Conservation (phyloP, 345 rosid genomes). For the Salix dunnii region DNA sequence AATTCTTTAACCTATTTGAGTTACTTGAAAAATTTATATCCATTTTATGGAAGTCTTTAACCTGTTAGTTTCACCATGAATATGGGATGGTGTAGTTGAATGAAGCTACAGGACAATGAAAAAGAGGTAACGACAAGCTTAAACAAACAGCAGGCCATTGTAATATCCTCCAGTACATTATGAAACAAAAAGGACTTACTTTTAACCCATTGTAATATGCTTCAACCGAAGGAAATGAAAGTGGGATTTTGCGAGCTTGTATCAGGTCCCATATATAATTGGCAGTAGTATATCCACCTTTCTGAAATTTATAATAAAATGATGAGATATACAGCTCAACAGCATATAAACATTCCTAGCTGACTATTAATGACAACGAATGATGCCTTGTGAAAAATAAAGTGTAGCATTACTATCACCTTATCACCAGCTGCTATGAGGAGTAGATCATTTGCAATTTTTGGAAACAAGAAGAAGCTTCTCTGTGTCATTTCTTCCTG, state of each 20-base stretch:
- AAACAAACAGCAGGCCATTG: neutral
- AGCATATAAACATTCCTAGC: no score
- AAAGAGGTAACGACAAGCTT: neutral
- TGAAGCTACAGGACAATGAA: neutral
- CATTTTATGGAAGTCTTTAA: no score
- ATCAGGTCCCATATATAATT: conserved; percentile 89
- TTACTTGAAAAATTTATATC: no score
- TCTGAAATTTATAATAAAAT: conserved; percentile 32
- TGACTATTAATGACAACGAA: neutral
- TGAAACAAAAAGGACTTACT: conserved; percentile 39
- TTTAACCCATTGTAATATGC: conserved; percentile 83
- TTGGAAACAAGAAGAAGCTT: conserved; percentile 51
- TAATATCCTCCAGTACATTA: neutral
- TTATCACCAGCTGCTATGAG: conserved; percentile 80
- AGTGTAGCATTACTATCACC: conserved; percentile 35
- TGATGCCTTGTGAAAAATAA: neutral
- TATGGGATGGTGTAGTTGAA: neutral
- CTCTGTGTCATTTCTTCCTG: conserved; percentile 64
- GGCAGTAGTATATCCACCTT: conserved; percentile 82
- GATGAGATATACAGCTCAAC: no score
- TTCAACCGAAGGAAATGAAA: conserved; percentile 55
- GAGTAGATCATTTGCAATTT: conserved; percentile 71
- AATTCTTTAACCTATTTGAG: no score
- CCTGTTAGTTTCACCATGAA: neutral
- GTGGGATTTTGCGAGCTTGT: conserved; percentile 56